Conservation (phyloP, 2,329 filamentous ascomycete genomes). For the Xylariaceae sp. region DNA sequence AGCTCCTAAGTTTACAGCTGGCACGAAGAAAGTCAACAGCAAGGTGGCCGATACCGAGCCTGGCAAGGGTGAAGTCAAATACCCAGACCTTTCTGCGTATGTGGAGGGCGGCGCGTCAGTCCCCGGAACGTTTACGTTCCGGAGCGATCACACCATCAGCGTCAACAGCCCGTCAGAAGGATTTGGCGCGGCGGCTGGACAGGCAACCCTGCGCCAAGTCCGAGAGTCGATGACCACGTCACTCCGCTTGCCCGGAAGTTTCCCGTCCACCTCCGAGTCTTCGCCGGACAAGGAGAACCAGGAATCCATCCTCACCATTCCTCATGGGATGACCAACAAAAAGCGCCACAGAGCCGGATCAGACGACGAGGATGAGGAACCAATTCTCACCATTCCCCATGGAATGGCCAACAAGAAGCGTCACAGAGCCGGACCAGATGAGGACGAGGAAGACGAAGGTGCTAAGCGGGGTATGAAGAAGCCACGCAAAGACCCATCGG, state of each 20-base stretch:
- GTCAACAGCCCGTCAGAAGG: slow-evolving; percentile 45
- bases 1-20: slow-evolving; percentile 29
- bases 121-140: slow-evolving; percentile 59
- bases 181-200: slow-evolving; percentile 54
- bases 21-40: slow-evolving; percentile 26
- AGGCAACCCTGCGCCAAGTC: slow-evolving; percentile 56
- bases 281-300: slow-evolving; percentile 23
- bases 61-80: slow-evolving; percentile 36
- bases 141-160: slow-evolving; percentile 58
- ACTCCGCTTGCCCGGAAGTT: slow-evolving; percentile 50
- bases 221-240: slow-evolving; percentile 44
- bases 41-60: slow-evolving; percentile 18
- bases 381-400: slow-evolving; percentile 45
- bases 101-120: slow-evolving; percentile 34
- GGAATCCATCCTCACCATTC: slow-evolving; percentile 35
- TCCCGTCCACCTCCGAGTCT: slow-evolving; percentile 34
- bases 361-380: slow-evolving; percentile 39
- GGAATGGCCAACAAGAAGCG: slow-evolving; percentile 64
- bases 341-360: slow-evolving; percentile 57
- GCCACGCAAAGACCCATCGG: slow-evolving; percentile 42
- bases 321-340: slow-evolving; percentile 61
- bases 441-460: slow-evolving; percentile 42
- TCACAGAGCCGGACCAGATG: slow-evolving; percentile 52
- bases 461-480: slow-evolving; percentile 53
- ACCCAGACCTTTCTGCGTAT: slow-evolving; percentile 48